phyloP scores from a whole-genome alignment of 352 stramenopile genomes.

The Pythium folliculosum region DNA sequence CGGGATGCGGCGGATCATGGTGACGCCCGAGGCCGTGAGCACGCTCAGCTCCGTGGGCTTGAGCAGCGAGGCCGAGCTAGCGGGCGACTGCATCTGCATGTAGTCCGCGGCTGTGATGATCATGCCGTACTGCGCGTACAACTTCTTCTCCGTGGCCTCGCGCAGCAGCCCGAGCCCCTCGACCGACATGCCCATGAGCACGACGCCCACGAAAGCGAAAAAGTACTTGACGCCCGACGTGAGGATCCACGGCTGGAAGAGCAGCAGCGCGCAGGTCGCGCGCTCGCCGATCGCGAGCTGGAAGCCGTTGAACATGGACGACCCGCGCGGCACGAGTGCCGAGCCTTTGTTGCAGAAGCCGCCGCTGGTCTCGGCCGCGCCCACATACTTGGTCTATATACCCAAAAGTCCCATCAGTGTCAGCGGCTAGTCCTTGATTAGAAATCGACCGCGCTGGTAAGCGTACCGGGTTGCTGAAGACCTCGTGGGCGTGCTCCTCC shows the following conservation, averaged over 20 bases:
- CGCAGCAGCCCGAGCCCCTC: constrained; percentile 65
- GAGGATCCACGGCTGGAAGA: constrained; percentile 83
- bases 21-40: constrained; percentile 24
- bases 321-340: constrained; percentile 37
- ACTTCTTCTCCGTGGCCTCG: constrained; percentile 41
- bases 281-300: constrained; percentile 65
- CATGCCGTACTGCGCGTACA: constrained; percentile 58
- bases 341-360: constrained; percentile 63
- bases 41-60: constrained; percentile 16
- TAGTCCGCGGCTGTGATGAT: constrained; percentile 67
- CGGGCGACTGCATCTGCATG: constrained; percentile 45
- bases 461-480: constrained; percentile 32
- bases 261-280: constrained; percentile 66
- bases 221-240: constrained; percentile 68
- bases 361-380: constrained; percentile 15
- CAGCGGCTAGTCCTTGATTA: neutral
- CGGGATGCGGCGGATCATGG: constrained; percentile 57
- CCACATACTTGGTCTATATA: constrained; percentile 17
- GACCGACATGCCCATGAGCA: constrained; percentile 66
- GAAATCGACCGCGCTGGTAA: neutral
- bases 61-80: constrained; percentile 6
- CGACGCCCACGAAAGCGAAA: constrained; percentile 71
- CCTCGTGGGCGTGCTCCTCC: constrained; percentile 25
- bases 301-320: constrained; percentile 71
- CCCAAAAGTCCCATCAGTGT: neutral